Evolutionary conservation across 106 monocot species (phyloP), one percentile per base, ranked within the genome.

Genomic region (Dendrobium nobile): DNA sequence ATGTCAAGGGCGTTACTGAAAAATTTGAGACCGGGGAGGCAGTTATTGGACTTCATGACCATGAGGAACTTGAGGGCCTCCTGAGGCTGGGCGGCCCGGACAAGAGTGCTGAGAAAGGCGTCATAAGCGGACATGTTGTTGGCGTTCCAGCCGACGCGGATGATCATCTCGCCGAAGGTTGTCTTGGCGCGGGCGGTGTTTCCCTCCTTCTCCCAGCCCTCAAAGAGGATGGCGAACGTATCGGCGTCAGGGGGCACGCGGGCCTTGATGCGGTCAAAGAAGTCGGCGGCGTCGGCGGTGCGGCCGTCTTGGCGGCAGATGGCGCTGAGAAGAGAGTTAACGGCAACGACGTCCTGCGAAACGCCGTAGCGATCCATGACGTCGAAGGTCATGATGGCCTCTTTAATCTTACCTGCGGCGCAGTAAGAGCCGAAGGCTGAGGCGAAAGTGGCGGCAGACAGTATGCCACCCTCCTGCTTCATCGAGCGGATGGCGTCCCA

Each of bases 401-500:
- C 92, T 84, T 87, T 87, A 80, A 92, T 19, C 47, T 80, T 85
- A 65, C 87, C 88, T 41, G 79, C 73, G 75, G 92, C 19, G 86
- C 87, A 87, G 82, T 95, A 95, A 77, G 88, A 84, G 54, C 65
- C 19, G 78, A 95, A 92, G 82, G 73, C 84, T 77, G 90, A 92
- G 81, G 82, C 87, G 80, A 95, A 95, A 41, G 95, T 89, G 84
- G 84, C 18, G 51, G 75, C 19, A 65, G 95, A 87, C 81, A 95
- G 85, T 40, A 73, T 84, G 47, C 31, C 84, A 45, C 37, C 28
- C 67, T 90, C 87, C 44, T 88, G 79, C 55, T 82, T 80, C 92
- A 92, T 92, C 83, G 92, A 87, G 72, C 92, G 88, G 87, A 95
- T 83, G 72, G 90, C 88, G 79, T 95, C 90, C 95, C 95, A 95